A percentile compares a stretch with the other conserved stretches of the same genome.
These are phyloP conservation scores for Phytopythium aichiense DNA, from an alignment of 352 stramenopile species.

Conservation along the genomic window DNA sequence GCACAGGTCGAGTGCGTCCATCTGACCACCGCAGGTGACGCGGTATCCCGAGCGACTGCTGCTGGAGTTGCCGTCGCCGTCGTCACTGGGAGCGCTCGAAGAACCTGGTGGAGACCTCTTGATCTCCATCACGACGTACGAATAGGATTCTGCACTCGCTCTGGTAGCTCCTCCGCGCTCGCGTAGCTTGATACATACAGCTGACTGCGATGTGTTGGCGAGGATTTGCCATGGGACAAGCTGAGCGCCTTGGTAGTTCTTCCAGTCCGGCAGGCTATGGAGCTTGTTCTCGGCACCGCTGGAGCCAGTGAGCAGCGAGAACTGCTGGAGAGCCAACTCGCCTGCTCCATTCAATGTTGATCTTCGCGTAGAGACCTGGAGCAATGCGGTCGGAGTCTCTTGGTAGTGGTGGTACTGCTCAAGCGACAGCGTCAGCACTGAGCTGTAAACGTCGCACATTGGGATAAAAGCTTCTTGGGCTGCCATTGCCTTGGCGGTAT, in stretches of 20 bases:
- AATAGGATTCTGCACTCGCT: conserved; percentile 12
- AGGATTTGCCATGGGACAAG: conserved; percentile 50
- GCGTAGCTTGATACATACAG: conserved; percentile 45
- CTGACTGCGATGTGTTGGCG: conserved; percentile 33
- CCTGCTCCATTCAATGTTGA: conserved; percentile 11
- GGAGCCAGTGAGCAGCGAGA: conserved; percentile 41
- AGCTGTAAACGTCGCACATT: conserved; percentile 16
- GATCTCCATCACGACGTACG: conserved; percentile 46
- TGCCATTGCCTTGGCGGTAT: neutral
- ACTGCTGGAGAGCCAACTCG: conserved; percentile 44
- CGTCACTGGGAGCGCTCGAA: neutral
- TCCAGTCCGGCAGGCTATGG: conserved; percentile 42
- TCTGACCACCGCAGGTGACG: conserved; percentile 27
- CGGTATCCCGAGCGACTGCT: conserved; percentile 1
- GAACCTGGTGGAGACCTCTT: neutral
- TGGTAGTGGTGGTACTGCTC: conserved; percentile 71
- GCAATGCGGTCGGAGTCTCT: conserved; percentile 31
- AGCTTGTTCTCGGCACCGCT: conserved; percentile 30
- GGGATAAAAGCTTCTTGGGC: neutral
- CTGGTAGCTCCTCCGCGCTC: conserved; percentile 20
- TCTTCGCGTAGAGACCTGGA: conserved; percentile 33
- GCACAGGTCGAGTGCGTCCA: conserved; percentile 59
- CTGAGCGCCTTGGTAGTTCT: conserved; percentile 41
- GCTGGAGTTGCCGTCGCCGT: neutral
- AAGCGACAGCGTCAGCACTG: conserved; percentile 34